Base-by-base conservation (phyloP, 2,329 filamentous ascomycete genomes). In the Ceratocystis variospora region DNA sequence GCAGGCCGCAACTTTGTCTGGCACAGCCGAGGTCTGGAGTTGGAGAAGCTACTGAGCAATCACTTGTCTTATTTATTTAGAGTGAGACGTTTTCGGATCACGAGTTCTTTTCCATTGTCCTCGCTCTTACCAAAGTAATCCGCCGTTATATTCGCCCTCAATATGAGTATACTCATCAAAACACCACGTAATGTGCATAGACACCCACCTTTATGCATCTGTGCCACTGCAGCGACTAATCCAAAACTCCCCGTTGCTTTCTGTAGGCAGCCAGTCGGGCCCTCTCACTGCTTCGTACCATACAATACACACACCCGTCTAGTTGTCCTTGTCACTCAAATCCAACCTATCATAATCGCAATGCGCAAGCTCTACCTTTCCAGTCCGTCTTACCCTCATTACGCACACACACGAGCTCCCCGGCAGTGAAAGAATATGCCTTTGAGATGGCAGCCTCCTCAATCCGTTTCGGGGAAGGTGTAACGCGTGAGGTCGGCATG, bases 381-480 rank as follows among this genome's bases (percentile, higher is more conserved):
- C 55, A 59, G 31, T 8, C 55, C 7, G 55, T 31, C 55, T 59
- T 59, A n/a, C n/a, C 55, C 3, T 31, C 55, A 25, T 8, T 59
- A 6, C 68, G 81, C 37, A 76, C 76, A 37, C 83, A 80, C 72
- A 89, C 89, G 17, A 91, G 88, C 0, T 89, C 90, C 0, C 78
- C 88, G 33, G 77, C 81, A 7, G 81, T 91, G 72, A 66, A 66
- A 75, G 94, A 99, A 75, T 99, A 99, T 77, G 94, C 94, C 15
- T 99, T 99, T 74, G 94, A 99, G 76, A 96, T 99, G 93, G 94
- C 94, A 0, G 91, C 94, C 1, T 96, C 90, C 0, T 90, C 88
- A 33, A 96, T 99, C 72, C 86, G 94, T 12, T 99, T 97, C 72
- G 94, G 94, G 0, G 90, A 90, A 0, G 94, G 94, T 5, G 89